phyloP scores from a whole-genome alignment of 2,329 filamentous ascomycete genomes.

The Aureobasidium sp. region DNA sequence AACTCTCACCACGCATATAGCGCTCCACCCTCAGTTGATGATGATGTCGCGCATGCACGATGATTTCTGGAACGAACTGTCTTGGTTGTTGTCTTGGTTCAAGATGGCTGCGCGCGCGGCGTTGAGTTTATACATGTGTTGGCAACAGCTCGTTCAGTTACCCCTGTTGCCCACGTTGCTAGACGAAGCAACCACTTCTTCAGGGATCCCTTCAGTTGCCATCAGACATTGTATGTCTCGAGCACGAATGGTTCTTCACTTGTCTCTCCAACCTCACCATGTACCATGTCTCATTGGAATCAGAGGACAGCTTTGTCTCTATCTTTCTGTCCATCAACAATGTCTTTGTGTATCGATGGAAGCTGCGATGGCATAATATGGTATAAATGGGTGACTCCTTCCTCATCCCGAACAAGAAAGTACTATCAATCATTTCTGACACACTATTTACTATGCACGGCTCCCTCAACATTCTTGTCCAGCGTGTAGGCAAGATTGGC shows the following conservation, averaged over 20 bases:
- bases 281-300: too few relatives aligned
- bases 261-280: neutral
- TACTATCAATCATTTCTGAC: neutral
- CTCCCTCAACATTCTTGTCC: neutral
- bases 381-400: neutral
- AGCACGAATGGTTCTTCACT: neutral
- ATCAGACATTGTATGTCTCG: neutral
- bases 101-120: neutral
- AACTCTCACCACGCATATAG: neutral
- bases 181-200: neutral
- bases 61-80: neutral
- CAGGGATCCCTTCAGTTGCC: neutral
- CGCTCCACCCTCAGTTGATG: conserved; percentile 4
- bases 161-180: neutral
- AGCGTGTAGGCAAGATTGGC: neutral
- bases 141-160: neutral
- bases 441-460: neutral
- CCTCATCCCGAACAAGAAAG: neutral
- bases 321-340: neutral
- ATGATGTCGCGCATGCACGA: neutral
- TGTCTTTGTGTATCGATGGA: neutral
- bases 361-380: neutral
- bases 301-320: neutral
- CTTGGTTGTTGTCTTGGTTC: neutral
- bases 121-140: neutral